Evolutionary conservation across 179 eudicot genomes (phyloP).

Genomic region (Drosera spatulata): DNA sequence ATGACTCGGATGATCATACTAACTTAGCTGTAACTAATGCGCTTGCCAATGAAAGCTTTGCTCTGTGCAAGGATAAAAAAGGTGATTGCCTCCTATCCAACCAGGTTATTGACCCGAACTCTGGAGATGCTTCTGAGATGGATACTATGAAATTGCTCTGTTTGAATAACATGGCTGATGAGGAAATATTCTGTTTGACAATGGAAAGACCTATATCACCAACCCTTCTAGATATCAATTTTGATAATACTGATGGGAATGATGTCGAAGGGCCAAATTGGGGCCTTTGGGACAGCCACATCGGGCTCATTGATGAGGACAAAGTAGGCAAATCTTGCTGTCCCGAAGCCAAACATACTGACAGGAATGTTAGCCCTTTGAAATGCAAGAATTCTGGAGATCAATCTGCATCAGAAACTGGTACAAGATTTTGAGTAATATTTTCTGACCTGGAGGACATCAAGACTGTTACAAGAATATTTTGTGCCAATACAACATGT

Average conservation of each 20-base stretch:
- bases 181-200: conserved; percentile 43
- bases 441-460: conserved; percentile 38
- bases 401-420: conserved; percentile 3
- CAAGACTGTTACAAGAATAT: conserved; percentile 45
- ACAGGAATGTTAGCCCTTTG: conserved; percentile 9
- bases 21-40: conserved; percentile 10
- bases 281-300: conserved; percentile 2
- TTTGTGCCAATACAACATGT: conserved; percentile 28
- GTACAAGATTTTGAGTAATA: conserved; percentile 29
- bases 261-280: conserved; percentile 6
- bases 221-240: conserved; percentile 39
- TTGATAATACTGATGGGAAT: conserved; percentile 7
- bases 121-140: conserved; percentile 18
- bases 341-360: conserved; percentile 13
- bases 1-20: conserved; percentile 7
- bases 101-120: conserved; percentile 6
- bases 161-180: conserved; percentile 53
- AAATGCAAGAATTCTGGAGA: neutral
- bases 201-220: conserved; percentile 69
- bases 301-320: conserved; percentile 7
- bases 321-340: conserved; percentile 8
- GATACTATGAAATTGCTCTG: conserved; percentile 64
- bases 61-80: conserved; percentile 10
- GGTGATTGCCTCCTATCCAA: conserved; percentile 14
- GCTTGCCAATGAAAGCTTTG: conserved; percentile 9